phyloP scores from a whole-genome alignment of 148 eudicot species.

The Persicaria maculosa region DNA sequence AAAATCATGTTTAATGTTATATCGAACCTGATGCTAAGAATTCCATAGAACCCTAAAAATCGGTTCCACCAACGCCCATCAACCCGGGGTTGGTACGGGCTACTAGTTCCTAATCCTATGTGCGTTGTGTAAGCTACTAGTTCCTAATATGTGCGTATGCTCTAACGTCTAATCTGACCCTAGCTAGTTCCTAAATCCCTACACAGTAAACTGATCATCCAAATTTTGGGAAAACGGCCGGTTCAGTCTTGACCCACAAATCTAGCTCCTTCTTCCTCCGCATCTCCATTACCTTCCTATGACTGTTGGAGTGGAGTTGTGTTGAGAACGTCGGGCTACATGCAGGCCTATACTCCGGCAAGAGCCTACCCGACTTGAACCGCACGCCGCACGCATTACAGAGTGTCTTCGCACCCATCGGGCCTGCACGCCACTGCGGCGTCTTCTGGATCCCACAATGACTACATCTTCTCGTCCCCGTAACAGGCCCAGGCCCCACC shows the following conservation, averaged over 20 bases:
- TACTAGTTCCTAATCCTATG: too few species aligned
- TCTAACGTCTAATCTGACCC: too few species aligned
- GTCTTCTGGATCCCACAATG: conserved; percentile 45
- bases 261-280: conserved; percentile 27
- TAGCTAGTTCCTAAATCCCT: too few species aligned
- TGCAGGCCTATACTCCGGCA: conserved; percentile 36
- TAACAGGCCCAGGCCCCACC: background rate
- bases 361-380: conserved; percentile 37
- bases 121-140: too few species aligned
- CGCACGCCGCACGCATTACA: conserved; percentile 52
- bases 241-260: conserved; percentile 14
- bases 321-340: conserved; percentile 49
- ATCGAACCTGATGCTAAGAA: too few species aligned
- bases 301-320: conserved; percentile 41
- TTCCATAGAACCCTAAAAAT: too few species aligned
- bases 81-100: too few species aligned
- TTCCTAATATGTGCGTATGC: too few species aligned
- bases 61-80: too few species aligned
- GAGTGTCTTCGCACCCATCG: conserved; percentile 35
- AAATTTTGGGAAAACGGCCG: conserved; percentile 23
- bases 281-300: conserved; percentile 46
- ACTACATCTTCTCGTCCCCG: conserved; percentile 27
- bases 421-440: conserved; percentile 47
- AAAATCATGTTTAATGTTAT: too few species aligned
- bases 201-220: background rate